These are phyloP conservation scores for Beauveria brongniartii DNA, from an alignment of 2,329 filamentous ascomycete species.

Conservation along the genomic window DNA sequence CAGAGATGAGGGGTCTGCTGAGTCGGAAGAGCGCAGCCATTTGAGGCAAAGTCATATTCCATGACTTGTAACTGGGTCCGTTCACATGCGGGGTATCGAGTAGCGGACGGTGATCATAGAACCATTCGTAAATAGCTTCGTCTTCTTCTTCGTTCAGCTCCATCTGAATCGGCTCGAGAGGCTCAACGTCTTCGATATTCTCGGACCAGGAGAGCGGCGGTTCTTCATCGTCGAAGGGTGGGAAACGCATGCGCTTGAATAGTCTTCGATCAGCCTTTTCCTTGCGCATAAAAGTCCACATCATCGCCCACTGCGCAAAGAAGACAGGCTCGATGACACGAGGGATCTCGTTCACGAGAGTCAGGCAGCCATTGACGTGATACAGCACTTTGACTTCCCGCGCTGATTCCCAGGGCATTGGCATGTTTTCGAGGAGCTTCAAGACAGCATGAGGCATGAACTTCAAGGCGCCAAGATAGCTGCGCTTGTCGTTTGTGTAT, in stretches of 20 bases:
- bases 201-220: slow-evolving; percentile 96
- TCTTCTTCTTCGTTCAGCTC: slow-evolving; percentile 94
- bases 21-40: slow-evolving; percentile 94
- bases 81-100: slow-evolving; percentile 91
- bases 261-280: slow-evolving; percentile 93
- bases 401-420: slow-evolving; percentile 97
- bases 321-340: slow-evolving; percentile 97
- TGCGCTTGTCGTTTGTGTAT: slow-evolving; percentile 96
- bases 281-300: slow-evolving; percentile 98
- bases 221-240: slow-evolving; percentile 97
- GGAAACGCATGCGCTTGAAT: slow-evolving; percentile 98
- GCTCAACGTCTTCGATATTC: slow-evolving; percentile 97
- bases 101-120: slow-evolving; percentile 89
- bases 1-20: slow-evolving; percentile 82
- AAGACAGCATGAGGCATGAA: slow-evolving; percentile 99
- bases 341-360: slow-evolving; percentile 91
- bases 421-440: slow-evolving; percentile 98
- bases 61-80: slow-evolving; percentile 90
- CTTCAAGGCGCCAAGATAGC: slow-evolving; percentile 92
- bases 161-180: slow-evolving; percentile 96
- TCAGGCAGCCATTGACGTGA: slow-evolving; percentile 95
- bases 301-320: slow-evolving; percentile 97
- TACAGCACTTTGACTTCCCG: slow-evolving; percentile 97
- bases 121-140: slow-evolving; percentile 86
- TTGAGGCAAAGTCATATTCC: slow-evolving; percentile 87